phyloP scores from a whole-genome alignment of 73 alveolate species.

The Paramecium primaurelia region DNA sequence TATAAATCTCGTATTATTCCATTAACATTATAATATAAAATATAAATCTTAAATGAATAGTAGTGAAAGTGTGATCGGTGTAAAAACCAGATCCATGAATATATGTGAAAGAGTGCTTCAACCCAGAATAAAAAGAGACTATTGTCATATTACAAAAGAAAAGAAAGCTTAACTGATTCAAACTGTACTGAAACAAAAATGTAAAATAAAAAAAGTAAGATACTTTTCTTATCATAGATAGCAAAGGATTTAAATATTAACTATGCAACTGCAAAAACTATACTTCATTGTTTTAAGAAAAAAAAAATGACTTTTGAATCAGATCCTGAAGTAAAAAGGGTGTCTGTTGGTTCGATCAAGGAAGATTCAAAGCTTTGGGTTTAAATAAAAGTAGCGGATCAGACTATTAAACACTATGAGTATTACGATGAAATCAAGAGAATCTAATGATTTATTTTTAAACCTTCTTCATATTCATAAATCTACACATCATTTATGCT shows the following conservation, averaged over 20 bases:
- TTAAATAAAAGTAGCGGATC: not conserved
- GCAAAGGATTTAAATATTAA: constrained; percentile 23
- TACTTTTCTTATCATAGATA: not conserved
- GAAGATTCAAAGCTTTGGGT: not conserved
- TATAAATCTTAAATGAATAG: not conserved
- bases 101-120: not conserved
- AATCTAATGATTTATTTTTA: not conserved
- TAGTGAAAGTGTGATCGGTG: not conserved
- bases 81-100: not conserved
- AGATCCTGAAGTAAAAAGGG: not conserved
- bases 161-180: constrained; percentile 27
- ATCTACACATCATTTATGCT: not conserved
- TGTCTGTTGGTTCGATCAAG: not conserved
- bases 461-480: not conserved
- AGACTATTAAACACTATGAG: not conserved
- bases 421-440: not conserved
- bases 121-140: constrained; percentile 16
- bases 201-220: constrained; percentile 35
- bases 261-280: constrained; percentile 44
- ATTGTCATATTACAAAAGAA: constrained; percentile 39
- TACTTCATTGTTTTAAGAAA: not conserved
- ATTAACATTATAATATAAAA: not conserved
- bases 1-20: not conserved
- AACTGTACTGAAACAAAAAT: constrained; percentile 24
- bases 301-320: not conserved